Conservation (phyloP, 1,139 yeast species). For the Debaryomyces psychrophilus region DNA sequence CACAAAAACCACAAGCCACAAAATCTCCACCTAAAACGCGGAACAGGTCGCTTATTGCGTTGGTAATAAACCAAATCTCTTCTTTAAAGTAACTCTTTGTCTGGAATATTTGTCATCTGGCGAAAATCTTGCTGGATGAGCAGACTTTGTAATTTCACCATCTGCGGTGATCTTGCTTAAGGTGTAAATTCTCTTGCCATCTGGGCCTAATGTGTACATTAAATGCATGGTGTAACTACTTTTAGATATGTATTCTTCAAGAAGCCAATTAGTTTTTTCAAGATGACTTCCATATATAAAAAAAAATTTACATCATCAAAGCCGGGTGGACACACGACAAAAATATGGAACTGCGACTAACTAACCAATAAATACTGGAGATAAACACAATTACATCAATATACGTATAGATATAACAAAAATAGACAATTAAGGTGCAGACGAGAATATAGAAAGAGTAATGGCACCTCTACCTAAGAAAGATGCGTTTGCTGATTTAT, state of each 20-base stretch:
- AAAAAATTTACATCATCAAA: slow-evolving; percentile 6
- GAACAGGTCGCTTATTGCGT: slow-evolving; percentile 56
- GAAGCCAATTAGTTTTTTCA: slow-evolving; percentile 4
- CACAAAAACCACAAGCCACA: not conserved
- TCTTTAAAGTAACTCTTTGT: slow-evolving; percentile 97
- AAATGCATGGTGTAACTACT: slow-evolving; percentile 72
- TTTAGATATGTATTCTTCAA: not conserved
- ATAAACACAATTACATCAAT: slow-evolving; percentile 2
- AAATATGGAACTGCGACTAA: not conserved
- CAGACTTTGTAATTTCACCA: slow-evolving; percentile 97
- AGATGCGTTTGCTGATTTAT: slow-evolving; percentile 53
- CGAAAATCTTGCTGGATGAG: slow-evolving; percentile 99
- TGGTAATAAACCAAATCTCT: slow-evolving; percentile 88
- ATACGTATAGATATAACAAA: not conserved
- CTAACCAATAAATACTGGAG: not conserved
- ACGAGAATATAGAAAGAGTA: slow-evolving; percentile 6
- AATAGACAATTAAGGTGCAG: slow-evolving; percentile 1
- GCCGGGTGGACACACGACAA: slow-evolving; percentile 7
- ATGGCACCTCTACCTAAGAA: slow-evolving; percentile 46
- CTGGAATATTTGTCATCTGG: slow-evolving; percentile 99
- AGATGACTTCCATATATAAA: slow-evolving; percentile 11
- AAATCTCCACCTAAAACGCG: not conserved
- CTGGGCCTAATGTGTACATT: slow-evolving; percentile 94
- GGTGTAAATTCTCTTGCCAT: slow-evolving; percentile 96
- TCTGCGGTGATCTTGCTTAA: slow-evolving; percentile 75